phyloP scores from a whole-genome alignment of 1,284 basidiomycete species.

The Ustilago cynodontis region DNA sequence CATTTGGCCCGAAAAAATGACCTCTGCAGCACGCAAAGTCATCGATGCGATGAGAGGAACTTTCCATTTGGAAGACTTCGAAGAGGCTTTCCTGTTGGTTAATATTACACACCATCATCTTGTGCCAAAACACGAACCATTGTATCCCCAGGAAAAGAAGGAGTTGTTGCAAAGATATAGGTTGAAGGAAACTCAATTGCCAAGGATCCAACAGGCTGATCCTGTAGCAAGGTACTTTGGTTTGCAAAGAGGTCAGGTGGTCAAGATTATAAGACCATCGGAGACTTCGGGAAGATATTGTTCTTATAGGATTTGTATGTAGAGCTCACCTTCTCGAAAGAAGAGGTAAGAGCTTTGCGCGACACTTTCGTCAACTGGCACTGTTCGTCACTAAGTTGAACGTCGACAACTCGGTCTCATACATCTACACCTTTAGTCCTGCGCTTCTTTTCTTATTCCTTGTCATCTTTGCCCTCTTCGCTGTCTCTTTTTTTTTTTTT shows the following conservation, averaged over 20 bases:
- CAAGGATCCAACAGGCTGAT: conserved; percentile 93
- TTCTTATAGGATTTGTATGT: conserved; percentile 82
- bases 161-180: conserved; percentile 91
- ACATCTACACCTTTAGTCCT: background rate
- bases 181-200: conserved; percentile 96
- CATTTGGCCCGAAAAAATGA: conserved; percentile 96
- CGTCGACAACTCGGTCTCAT: too few relatives aligned
- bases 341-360: too few relatives aligned
- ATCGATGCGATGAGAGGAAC: conserved; percentile 74
- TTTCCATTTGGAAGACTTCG: conserved; percentile 94
- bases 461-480: background rate
- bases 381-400: too few relatives aligned
- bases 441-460: too few relatives aligned
- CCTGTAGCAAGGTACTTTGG: conserved; percentile 99
- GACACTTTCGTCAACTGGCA: too few relatives aligned
- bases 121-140: conserved; percentile 92
- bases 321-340: too few relatives aligned
- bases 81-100: conserved; percentile 93
- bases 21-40: conserved; percentile 88
- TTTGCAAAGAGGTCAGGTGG: conserved; percentile 91
- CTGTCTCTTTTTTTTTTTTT: background rate
- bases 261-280: conserved; percentile 94
- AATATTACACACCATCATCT: conserved; percentile 95
- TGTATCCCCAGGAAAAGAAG: conserved; percentile 87
- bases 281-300: conserved; percentile 97